Evolutionary conservation across 331 rosid species (phyloP).

Genomic region (Phaseolus coccineus): DNA sequence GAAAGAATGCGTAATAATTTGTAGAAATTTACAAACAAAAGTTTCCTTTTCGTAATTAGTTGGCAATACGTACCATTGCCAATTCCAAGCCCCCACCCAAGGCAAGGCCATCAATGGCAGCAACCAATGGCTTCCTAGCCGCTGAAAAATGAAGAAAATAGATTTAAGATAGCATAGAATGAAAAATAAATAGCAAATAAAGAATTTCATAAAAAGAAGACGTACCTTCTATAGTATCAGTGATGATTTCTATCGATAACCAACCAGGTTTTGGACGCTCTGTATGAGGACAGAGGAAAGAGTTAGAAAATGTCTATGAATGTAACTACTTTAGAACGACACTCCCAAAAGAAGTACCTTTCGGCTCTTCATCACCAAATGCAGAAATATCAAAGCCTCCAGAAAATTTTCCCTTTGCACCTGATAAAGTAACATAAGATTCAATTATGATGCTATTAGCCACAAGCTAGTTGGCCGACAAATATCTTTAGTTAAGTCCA

Average conservation of each 20-base stretch:
- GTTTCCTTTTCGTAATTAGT: slow-evolving; percentile 7
- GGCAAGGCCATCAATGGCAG: slow-evolving; percentile 98
- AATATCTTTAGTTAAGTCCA: slow-evolving; percentile 28
- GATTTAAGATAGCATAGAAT: slow-evolving; percentile 31
- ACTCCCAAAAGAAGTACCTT: slow-evolving; percentile 52
- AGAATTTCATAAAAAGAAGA: slow-evolving; percentile 2
- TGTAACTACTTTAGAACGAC: slow-evolving; percentile 16
- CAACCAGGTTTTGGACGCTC: slow-evolving; percentile 63
- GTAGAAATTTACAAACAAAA: slow-evolving; percentile 1
- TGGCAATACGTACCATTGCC: slow-evolving; percentile 76
- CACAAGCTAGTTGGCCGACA: slow-evolving; percentile 12
- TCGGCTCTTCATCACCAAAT: slow-evolving; percentile 70
- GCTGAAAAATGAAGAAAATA: slow-evolving; percentile 60
- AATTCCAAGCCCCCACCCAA: slow-evolving; percentile 98
- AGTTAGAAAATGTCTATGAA: slow-evolving; percentile 34
- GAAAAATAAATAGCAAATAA: slow-evolving; percentile 5
- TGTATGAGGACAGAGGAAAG: slow-evolving; percentile 34
- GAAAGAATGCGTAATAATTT: slow-evolving; percentile 42
- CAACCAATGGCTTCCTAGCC: slow-evolving; percentile 88
- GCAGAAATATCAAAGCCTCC: slow-evolving; percentile 92
- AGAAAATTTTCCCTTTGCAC: slow-evolving; percentile 88
- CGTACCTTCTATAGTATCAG: slow-evolving; percentile 80
- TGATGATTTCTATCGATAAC: slow-evolving; percentile 71
- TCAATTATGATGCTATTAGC: slow-evolving; percentile 39
- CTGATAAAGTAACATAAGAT: slow-evolving; percentile 50